Evolutionary conservation across 2,329 filamentous ascomycete genomes (phyloP).

Genomic region (Nothophoma quercina): DNA sequence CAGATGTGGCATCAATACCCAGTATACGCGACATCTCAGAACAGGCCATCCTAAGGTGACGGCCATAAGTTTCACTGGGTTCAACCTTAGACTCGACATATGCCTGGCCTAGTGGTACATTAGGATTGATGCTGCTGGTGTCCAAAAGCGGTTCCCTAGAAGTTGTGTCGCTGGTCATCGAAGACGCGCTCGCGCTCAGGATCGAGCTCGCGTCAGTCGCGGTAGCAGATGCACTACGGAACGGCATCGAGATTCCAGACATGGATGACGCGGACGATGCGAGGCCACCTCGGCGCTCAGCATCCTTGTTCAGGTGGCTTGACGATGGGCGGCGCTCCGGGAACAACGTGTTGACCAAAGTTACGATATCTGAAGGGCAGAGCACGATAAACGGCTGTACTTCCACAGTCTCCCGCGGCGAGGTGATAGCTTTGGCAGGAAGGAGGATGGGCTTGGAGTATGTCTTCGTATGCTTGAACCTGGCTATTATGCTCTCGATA

Average conservation of each 20-base stretch:
- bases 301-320: slow-evolving; percentile 53
- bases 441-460: slow-evolving; percentile 66
- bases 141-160: slow-evolving; percentile 71
- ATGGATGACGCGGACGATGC: slow-evolving; percentile 59
- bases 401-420: slow-evolving; percentile 76
- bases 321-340: slow-evolving; percentile 75
- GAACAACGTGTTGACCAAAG: slow-evolving; percentile 83
- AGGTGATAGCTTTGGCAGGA: slow-evolving; percentile 75
- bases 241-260: slow-evolving; percentile 57
- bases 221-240: slow-evolving; percentile 62
- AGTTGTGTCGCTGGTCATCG: slow-evolving; percentile 74
- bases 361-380: slow-evolving; percentile 79
- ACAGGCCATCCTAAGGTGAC: slow-evolving; percentile 69
- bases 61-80: slow-evolving; percentile 52
- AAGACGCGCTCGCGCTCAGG: slow-evolving; percentile 75
- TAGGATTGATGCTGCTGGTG: slow-evolving; percentile 28
- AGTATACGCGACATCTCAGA: slow-evolving; percentile 74
- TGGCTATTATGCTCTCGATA: slow-evolving; percentile 73
- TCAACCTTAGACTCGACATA: slow-evolving; percentile 58
- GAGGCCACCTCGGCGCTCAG: slow-evolving; percentile 56
- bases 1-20: slow-evolving; percentile 69
- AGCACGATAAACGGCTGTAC: slow-evolving; percentile 82
- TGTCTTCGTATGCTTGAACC: slow-evolving; percentile 61
- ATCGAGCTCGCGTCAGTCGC: slow-evolving; percentile 70
- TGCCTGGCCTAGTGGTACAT: slow-evolving; percentile 33